phyloP scores from a whole-genome alignment of 225 moss, liverwort and hornwort species.

The Physcomitrium patens region DNA sequence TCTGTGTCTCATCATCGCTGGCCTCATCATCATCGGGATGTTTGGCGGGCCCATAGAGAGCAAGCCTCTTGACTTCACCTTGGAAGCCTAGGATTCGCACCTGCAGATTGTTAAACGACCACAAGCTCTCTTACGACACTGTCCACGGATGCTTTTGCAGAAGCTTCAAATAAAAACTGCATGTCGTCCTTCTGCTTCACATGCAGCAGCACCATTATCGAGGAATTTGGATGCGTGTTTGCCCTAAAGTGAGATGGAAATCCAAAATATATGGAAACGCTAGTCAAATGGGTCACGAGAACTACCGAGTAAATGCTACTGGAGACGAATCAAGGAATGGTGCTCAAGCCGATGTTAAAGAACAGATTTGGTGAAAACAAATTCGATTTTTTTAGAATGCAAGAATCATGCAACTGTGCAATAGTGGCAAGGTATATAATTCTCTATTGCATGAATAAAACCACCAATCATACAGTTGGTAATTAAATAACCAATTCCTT shows the following conservation, averaged over 20 bases:
- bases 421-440: too few species aligned
- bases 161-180: constrained; percentile 71
- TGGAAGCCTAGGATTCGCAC: constrained; percentile 65
- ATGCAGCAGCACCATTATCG: constrained; percentile 56
- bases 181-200: constrained; percentile 86
- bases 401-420: too few species aligned
- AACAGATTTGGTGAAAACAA: background rate
- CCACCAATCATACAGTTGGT: too few species aligned
- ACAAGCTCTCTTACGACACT: constrained; percentile 62
- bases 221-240: background rate
- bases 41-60: constrained; percentile 70
- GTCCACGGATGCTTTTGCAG: constrained; percentile 49
- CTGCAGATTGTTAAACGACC: constrained; percentile 55
- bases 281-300: background rate
- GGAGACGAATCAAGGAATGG: background rate
- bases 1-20: constrained; percentile 47
- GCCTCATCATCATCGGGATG: constrained; percentile 39
- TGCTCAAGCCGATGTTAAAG: background rate
- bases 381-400: background rate
- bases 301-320: background rate
- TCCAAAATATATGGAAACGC: background rate
- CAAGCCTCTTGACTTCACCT: constrained; percentile 73
- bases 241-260: background rate
- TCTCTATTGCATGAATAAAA: too few species aligned
- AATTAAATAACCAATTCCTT: too few species aligned